Base-by-base conservation (phyloP, 1,139 yeast species). In the Pichiaceae sp. region DNA sequence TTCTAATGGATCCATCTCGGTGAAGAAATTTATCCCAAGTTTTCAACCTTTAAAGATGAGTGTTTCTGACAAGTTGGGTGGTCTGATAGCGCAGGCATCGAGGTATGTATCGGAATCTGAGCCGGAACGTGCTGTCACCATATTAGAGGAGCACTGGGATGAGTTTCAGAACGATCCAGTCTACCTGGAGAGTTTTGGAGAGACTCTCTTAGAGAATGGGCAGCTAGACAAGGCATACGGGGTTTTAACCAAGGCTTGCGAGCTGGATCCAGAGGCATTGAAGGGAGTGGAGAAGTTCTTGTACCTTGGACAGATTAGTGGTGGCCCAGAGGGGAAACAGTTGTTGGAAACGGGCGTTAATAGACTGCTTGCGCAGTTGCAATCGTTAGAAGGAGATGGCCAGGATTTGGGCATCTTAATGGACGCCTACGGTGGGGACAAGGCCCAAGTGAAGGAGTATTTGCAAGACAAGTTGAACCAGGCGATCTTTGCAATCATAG, bases 291-390 rank as follows among this genome's bases (percentile, higher is more conserved):
- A 85, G 54, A 89, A 89, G 61, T 89, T 83, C 54, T 69, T 91
- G 40, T 86, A 91, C 61, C 64, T 89, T 47, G 99, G 96, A 1
- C 98, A 91, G 61, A 75, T 91, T 38, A 66, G 80, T 24, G 97
- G 97, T 28, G 96, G 95, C 24, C 48, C 48, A 21, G 85, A 78
- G 46, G 97, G 97, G 9, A 56, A 85, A 24, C 59, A 64, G n/a
- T 68, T 72, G 52, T 70, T 83, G 42, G 73, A 76, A 45, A 67
- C 66, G 39, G 97, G 95, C 4, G 63, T 85, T 34, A 61, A 60
- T 29, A 68, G 65, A 38, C 61, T 81, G 38, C 63, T 70, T 38
- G 52, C 57, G 32, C 70, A 71, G 38, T 60, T 74, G 36, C 39
- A 48, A 8, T 38, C 38, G 20, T 17, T 21, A 5, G 52, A 54